Conservation (phyloP, 2,329 filamentous ascomycete species). For the Byssothecium circinans region DNA sequence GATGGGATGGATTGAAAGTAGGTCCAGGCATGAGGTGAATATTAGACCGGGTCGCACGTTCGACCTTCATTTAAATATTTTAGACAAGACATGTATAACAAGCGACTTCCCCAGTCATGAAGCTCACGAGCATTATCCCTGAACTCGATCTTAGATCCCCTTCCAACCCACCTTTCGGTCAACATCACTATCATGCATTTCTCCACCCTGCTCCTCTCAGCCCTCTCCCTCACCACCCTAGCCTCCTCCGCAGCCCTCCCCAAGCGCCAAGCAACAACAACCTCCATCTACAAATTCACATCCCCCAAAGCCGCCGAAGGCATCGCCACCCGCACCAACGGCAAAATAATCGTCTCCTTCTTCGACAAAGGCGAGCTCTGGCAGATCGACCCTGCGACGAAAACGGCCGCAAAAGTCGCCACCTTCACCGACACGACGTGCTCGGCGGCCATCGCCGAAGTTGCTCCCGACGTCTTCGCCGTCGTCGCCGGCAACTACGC, state of each 20-base stretch:
- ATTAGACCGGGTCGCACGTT: background rate
- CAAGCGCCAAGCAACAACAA: constrained; percentile 4
- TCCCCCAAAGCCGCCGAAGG: constrained; percentile 12
- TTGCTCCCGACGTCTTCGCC: constrained; percentile 23
- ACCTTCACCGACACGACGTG: constrained; percentile 18
- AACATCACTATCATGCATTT: constrained; percentile 17
- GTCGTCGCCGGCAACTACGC: constrained; percentile 20
- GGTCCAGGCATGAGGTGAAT: background rate
- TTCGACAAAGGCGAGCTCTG: constrained; percentile 22
- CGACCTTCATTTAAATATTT: background rate
- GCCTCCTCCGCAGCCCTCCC: constrained; percentile 3
- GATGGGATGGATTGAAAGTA: background rate
- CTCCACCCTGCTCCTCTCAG: constrained; percentile 2
- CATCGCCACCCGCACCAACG: constrained; percentile 21
- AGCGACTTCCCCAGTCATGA: background rate
- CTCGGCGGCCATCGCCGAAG: constrained; percentile 19
- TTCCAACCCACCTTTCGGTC: background rate
- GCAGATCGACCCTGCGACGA: constrained; percentile 17
- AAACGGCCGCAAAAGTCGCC: constrained; percentile 15
- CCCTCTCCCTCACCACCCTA: constrained; percentile 4
- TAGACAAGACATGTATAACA: background rate
- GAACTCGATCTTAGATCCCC: background rate
- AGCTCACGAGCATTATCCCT: background rate
- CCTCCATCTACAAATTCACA: constrained; percentile 15
- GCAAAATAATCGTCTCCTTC: constrained; percentile 20